Evolutionary conservation across 192 early-diverging fungal genomes (phyloP), one percentile per base, ranked within the genome.

Genomic region (Entophlyctis luteolus): DNA sequence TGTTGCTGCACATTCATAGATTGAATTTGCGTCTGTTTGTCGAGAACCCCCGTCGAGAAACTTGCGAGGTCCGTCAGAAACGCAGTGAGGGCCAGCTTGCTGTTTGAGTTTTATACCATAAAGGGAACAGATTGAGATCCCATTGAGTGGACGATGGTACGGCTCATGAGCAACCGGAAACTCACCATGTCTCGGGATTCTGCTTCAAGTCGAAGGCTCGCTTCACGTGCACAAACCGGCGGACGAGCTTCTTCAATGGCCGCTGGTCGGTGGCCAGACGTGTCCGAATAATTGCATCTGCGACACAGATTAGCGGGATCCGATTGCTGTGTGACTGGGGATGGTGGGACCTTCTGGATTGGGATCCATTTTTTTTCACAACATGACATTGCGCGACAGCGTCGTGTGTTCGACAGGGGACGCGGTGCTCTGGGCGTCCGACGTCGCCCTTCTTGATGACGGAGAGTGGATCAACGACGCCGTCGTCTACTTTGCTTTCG

Each of bases 1-100:
- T 77, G 69, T 65, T 87, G 84, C 23, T 68, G 56, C 10, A 55
- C 55, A 57, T 87, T 83, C 70, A 81, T 87, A 20, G 77, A 63
- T 66, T 81, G 84, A 23, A 86, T 67, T 3, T 72, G 65, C 45
- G 78, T 75, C 48, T 80, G 80, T 27, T 84, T 81, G 23, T 55
- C 53, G n/a, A 83, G 62, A 8, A 34, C 62, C 25, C 50, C 49
- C 5, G 74, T 57, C 47, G 84, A 71, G 50, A 84, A 77, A 18
- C 70, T 63, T 23, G 62, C 36, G 20, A 87, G 62, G 54, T 84
- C 77, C 12, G 76, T 57, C 25, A 79, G 65, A 33, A 84, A 68
- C 1, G 57, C 49, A 22, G 75, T 72, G 52, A 54, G 62, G 42
- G 69, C 62, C 35, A 35, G 27, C 33, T 48, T 60, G 63, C 22